Evolutionary conservation across 495 filamentous ascomycete species (phyloP), one percentile per base, ranked within the genome.

Genomic region (Penicillium diatomitis): DNA sequence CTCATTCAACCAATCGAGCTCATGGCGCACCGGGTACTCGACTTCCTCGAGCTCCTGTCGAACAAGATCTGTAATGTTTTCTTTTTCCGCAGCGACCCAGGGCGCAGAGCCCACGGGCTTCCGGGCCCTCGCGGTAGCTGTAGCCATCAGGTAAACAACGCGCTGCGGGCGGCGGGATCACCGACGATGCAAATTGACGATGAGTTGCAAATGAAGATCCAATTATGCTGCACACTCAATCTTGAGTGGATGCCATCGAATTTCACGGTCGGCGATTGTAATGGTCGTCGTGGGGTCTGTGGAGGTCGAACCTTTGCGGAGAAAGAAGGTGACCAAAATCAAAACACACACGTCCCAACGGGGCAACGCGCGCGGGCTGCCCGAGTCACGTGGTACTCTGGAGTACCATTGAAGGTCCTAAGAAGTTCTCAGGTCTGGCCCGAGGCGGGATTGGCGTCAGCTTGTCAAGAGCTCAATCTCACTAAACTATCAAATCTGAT

Each of bases 1-100:
- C 67, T 96, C 90, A 58, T 96, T 96, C 56, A 96, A 68, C 89
- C 90, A 96, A 56, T 92, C 90, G 61, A 96, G 71, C 58, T 97
- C 90, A 68, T 95, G 90, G 38, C 85, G 81, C 51, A 85, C 88
- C 0, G 87, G 84, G 67, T 86, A 97, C 44, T 86, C 79, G 60
- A 95, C 89, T 64, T 95, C 89, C 52, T 95, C 90, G 43, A 86
- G 72, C 63, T 97, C 92, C 57, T 86, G 77, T 4, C 75, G 71
- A 34, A 83, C 68, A 37, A 86, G 70, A 28, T 80, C 74, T 31
- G 70, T 61, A n/a, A 82, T 68, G 54, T 84, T 80, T 43, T 80
- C 71, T 47, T 85, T 77, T 63, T 88, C 85, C 50, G 78, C 70
- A 11, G 76, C 68, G 47, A 88, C 76, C 85, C 85, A 88, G 64